Evolutionary conservation across 148 eudicot species (phyloP).

Genomic region (Chenopodium suecicum): DNA sequence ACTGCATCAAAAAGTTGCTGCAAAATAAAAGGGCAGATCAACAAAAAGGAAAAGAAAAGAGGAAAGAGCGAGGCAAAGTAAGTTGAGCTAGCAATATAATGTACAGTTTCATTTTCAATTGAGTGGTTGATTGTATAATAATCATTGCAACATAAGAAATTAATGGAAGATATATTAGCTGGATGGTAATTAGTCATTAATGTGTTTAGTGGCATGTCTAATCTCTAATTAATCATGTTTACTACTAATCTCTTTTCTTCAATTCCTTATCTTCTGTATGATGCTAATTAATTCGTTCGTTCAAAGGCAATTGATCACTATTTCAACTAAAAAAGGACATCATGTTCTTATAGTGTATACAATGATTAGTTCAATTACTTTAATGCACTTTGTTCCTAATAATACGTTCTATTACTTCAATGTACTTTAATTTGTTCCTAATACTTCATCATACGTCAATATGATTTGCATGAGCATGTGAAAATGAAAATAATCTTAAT

Average conservation of each 20-base stretch:
- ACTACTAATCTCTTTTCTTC: neutral
- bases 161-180: neutral
- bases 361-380: neutral
- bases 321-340: neutral
- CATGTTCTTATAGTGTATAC: neutral
- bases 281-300: too few relatives aligned
- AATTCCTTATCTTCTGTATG: neutral
- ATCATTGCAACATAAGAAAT: neutral
- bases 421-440: neutral
- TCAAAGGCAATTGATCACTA: too few relatives aligned
- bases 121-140: neutral
- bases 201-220: neutral
- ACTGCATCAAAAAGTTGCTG: too few relatives aligned
- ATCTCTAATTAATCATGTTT: neutral
- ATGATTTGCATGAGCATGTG: too few relatives aligned
- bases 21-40: too few relatives aligned
- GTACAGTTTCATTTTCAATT: neutral
- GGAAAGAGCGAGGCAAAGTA: too few relatives aligned
- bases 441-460: too few relatives aligned
- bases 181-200: neutral
- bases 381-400: neutral
- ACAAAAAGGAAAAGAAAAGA: too few relatives aligned
- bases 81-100: too few relatives aligned
- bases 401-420: too few relatives aligned
- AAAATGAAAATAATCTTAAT: too few relatives aligned